phyloP scores from a whole-genome alignment of 2,329 filamentous ascomycete species.

The Pseudogymnoascus sp. region DNA sequence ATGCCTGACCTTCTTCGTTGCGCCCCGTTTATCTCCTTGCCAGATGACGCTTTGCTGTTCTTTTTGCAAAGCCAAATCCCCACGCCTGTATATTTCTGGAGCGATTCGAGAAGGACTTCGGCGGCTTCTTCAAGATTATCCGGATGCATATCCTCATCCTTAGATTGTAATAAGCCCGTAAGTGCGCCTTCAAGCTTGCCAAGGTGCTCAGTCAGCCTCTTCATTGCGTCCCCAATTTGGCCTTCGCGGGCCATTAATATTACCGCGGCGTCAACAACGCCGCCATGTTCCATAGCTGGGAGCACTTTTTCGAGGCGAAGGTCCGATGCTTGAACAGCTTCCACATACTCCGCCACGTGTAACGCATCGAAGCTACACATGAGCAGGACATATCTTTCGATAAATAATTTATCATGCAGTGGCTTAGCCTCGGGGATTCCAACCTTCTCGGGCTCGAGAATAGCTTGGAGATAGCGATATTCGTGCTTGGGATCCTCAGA shows the following conservation, averaged over 20 bases:
- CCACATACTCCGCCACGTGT: slow-evolving; percentile 80
- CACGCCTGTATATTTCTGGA: slow-evolving; percentile 86
- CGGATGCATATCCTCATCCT: slow-evolving; percentile 46
- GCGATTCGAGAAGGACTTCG: slow-evolving; percentile 63
- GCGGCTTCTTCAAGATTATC: slow-evolving; percentile 53
- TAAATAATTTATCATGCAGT: slow-evolving; percentile 47
- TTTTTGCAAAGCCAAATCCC: slow-evolving; percentile 94
- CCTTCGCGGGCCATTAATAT: slow-evolving; percentile 86
- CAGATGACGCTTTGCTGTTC: slow-evolving; percentile 55
- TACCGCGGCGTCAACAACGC: slow-evolving; percentile 86
- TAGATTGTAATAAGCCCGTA: slow-evolving; percentile 60
- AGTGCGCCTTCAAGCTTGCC: slow-evolving; percentile 71
- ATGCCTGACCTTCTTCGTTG: slow-evolving; percentile 34
- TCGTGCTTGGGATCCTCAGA: slow-evolving; percentile 47
- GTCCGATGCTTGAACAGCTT: slow-evolving; percentile 65
- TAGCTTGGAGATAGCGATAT: slow-evolving; percentile 56
- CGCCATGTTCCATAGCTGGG: slow-evolving; percentile 79
- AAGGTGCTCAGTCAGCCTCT: slow-evolving; percentile 73
- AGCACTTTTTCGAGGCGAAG: slow-evolving; percentile 72
- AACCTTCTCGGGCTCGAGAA: slow-evolving; percentile 56
- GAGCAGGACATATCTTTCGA: slow-evolving; percentile 79
- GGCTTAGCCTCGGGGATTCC: slow-evolving; percentile 30
- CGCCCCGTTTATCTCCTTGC: slow-evolving; percentile 22
- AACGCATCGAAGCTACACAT: slow-evolving; percentile 80
- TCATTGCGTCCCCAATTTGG: slow-evolving; percentile 73